Conservation (phyloP, 139 green algal genomes). For the Deuterostichococcus epilithicus region DNA sequence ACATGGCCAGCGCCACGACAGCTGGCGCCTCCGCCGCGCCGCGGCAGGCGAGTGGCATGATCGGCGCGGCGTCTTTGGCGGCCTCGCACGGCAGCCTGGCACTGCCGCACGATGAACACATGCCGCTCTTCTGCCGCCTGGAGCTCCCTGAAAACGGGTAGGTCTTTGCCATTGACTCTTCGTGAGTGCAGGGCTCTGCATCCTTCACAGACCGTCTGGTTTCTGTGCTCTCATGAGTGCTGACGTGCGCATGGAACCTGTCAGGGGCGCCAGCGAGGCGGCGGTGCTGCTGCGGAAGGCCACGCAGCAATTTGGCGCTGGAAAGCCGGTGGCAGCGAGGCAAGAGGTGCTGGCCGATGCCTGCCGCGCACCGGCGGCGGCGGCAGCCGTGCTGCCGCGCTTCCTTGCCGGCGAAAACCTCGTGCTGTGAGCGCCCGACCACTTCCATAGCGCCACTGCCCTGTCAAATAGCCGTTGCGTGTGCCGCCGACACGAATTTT, state of each 20-base stretch:
- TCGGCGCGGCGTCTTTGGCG: not conserved
- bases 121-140: not conserved
- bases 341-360: not conserved
- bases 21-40: too few species aligned
- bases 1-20: too few species aligned
- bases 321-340: not conserved
- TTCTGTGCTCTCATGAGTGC: too few species aligned
- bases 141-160: not conserved
- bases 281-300: not conserved
- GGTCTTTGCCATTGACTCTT: too few species aligned
- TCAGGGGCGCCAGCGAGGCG: too few species aligned
- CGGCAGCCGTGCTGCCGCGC: not conserved
- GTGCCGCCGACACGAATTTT: too few species aligned
- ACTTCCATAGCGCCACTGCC: not conserved
- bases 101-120: not conserved
- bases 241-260: too few species aligned
- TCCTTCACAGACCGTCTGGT: too few species aligned
- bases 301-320: not conserved
- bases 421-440: not conserved
- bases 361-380: not conserved
- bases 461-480: too few species aligned
- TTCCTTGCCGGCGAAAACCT: not conserved
- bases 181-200: too few species aligned
- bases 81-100: too few species aligned
- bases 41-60: not conserved